Conservation (phyloP, 2,329 filamentous ascomycete species). For the Calonectria montana region DNA sequence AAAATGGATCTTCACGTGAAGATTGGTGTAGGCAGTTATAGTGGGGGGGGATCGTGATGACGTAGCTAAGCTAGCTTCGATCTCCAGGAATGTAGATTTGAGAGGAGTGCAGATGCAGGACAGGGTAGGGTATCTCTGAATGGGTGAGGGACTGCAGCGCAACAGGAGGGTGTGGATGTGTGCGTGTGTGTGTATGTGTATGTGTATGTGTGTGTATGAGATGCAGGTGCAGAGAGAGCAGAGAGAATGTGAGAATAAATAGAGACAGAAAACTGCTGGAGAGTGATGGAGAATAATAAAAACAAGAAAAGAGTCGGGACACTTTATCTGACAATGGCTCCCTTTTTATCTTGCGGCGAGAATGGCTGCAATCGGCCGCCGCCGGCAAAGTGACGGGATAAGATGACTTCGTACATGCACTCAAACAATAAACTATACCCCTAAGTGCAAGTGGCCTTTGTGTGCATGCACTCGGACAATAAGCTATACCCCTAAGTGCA, state of each 20-base stretch:
- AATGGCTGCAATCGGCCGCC: slow-evolving; percentile 43
- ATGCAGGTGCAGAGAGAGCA: background rate
- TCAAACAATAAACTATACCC: slow-evolving; percentile 6
- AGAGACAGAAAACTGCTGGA: background rate
- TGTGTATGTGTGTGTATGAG: background rate
- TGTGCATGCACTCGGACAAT: slow-evolving; percentile 11
- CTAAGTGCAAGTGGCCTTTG: slow-evolving; percentile 27
- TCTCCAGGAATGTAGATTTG: slow-evolving; percentile 6
- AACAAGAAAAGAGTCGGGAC: slow-evolving; percentile 3
- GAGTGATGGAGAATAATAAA: background rate
- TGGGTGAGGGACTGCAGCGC: background rate
- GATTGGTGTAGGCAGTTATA: slow-evolving; percentile 29
- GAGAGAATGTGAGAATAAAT: background rate
- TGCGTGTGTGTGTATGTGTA: background rate
- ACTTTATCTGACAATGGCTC: slow-evolving; percentile 32
- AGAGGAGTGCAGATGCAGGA: slow-evolving; percentile 7
- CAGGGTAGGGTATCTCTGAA: background rate
- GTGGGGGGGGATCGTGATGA: slow-evolving; percentile 32
- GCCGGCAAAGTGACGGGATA: slow-evolving; percentile 26
- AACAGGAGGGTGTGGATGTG: background rate
- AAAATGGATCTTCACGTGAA: slow-evolving; percentile 27
- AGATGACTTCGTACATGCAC: slow-evolving; percentile 7
- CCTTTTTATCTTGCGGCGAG: slow-evolving; percentile 19
- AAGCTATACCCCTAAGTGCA: slow-evolving; percentile 17
- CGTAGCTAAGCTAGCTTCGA: slow-evolving; percentile 32